Evolutionary conservation across 2,329 filamentous ascomycete genomes (phyloP), one percentile per base, ranked within the genome.

Genomic region (Aspergillus piperis): DNA sequence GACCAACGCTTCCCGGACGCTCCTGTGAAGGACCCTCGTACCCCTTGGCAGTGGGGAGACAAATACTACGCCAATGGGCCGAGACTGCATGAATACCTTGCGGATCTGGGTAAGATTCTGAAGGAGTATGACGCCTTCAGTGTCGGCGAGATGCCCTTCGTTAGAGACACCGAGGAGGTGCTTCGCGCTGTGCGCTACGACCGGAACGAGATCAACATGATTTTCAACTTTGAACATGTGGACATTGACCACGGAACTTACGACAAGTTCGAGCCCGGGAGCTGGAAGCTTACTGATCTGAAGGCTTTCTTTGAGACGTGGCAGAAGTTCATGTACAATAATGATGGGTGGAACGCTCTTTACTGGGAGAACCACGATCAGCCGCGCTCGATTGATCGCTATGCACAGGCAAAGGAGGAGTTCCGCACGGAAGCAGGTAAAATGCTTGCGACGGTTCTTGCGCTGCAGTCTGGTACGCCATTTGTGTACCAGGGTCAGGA

Each of bases 401-500:
- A 83, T 61, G 79, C 79, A 5, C 75, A 79, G 48, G 82, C 84
- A 38, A 75, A 75, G n/a, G 81, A 82, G 3, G 74, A 81, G 66
- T 73, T 82, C 65, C 79, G 84, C 8, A 72, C 74, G 8, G 70
- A 76, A 6, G 82, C 84, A 17, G 83, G 83, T 8, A 89, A 89
- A 74, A 81, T 88, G 73, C 75, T 89, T 15, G 82, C 86, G 19
- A 78, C 84, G 8, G 81, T 87, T 62, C 78, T 86, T 60, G 80
- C 78, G 3, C 78, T 86, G 53, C 83, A 88, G 62, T 70, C 83
- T 2, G 88, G 87, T 15, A 89, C 88, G 0, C 79, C 86, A 0
- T 90, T 88, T 68, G 75, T 90, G n/a, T 90, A 88, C 69, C 87
- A 90, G 71, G 88, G 88, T 11, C 86, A 90, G 70, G 88, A 90